phyloP scores from a whole-genome alignment of 352 stramenopile species.

The Pythium folliculosum region DNA sequence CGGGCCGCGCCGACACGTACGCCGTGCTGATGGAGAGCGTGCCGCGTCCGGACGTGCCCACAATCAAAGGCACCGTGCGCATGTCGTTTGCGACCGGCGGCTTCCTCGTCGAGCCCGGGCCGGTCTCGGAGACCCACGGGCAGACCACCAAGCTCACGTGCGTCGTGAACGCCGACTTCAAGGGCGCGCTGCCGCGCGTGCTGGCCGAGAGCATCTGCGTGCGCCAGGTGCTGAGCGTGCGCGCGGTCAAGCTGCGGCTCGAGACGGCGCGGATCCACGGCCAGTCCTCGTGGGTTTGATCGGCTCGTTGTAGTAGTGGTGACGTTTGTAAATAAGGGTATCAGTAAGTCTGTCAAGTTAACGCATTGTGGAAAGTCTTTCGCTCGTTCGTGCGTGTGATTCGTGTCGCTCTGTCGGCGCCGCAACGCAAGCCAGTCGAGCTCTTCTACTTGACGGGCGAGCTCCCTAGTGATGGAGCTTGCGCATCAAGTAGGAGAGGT shows the following conservation, averaged over 20 bases:
- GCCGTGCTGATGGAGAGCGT: slow-evolving; percentile 72
- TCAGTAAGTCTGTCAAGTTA: too few species aligned
- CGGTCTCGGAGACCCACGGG: slow-evolving; percentile 22
- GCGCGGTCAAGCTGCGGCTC: slow-evolving; percentile 49
- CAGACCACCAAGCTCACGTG: slow-evolving; percentile 30
- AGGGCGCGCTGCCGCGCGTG: slow-evolving; percentile 59
- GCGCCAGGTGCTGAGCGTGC: slow-evolving; percentile 68
- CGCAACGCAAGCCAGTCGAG: too few species aligned
- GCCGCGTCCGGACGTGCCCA: slow-evolving; percentile 61
- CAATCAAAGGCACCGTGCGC: slow-evolving; percentile 64
- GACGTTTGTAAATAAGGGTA: too few species aligned
- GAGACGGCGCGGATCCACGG: slow-evolving; percentile 35
- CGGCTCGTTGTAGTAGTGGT: too few species aligned
- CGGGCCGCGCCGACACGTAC: slow-evolving; percentile 59
- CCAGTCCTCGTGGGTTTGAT: slow-evolving; percentile 32
- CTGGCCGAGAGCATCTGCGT: slow-evolving; percentile 79
- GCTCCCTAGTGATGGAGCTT: slow-evolving; percentile 7
- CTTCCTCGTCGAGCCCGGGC: slow-evolving; percentile 61
- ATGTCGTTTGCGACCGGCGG: slow-evolving; percentile 77
- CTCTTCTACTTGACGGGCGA: too few species aligned
- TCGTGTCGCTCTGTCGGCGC: too few species aligned
- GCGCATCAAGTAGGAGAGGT: slow-evolving; percentile 46
- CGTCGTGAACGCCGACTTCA: slow-evolving; percentile 33
- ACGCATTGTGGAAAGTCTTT: too few species aligned
- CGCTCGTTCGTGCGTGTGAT: too few species aligned